Evolutionary conservation across 2,329 filamentous ascomycete species (phyloP).

Genomic region (Alternaria arbusti): DNA sequence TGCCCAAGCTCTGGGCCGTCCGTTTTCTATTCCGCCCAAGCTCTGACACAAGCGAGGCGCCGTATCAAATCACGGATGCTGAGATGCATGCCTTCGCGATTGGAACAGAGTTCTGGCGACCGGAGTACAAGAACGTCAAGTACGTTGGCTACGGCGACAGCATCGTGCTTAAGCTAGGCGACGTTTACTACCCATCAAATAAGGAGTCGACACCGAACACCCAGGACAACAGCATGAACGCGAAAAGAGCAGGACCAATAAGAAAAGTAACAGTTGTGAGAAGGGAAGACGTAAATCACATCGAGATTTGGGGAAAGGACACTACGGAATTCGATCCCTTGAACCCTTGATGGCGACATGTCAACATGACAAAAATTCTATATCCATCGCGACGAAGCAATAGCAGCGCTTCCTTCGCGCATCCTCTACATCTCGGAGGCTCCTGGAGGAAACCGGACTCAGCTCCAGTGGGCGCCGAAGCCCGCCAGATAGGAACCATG

Average conservation of each 20-base stretch:
- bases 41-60: constrained; percentile 32
- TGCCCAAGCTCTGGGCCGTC: constrained; percentile 50
- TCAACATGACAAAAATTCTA: not conserved
- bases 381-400: not conserved
- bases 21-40: constrained; percentile 47
- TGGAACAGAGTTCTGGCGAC: constrained; percentile 42
- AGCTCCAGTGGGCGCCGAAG: not conserved
- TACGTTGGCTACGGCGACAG: constrained; percentile 51
- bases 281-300: constrained; percentile 47
- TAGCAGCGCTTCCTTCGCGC: not conserved
- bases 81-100: constrained; percentile 43
- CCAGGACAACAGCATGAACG: constrained; percentile 34
- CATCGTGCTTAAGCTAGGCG: constrained; percentile 47
- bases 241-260: constrained; percentile 33
- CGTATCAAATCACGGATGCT: constrained; percentile 30
- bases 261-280: constrained; percentile 40
- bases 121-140: constrained; percentile 43
- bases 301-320: constrained; percentile 57
- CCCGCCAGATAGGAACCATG: no score
- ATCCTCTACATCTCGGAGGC: not conserved
- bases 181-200: constrained; percentile 33
- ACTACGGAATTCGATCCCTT: constrained; percentile 38
- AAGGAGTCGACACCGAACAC: constrained; percentile 8
- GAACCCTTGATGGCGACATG: constrained; percentile 26
- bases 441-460: not conserved